Evolutionary conservation across 202 grass and related monocot species (phyloP).

Genomic region (Panicum virgatum): DNA sequence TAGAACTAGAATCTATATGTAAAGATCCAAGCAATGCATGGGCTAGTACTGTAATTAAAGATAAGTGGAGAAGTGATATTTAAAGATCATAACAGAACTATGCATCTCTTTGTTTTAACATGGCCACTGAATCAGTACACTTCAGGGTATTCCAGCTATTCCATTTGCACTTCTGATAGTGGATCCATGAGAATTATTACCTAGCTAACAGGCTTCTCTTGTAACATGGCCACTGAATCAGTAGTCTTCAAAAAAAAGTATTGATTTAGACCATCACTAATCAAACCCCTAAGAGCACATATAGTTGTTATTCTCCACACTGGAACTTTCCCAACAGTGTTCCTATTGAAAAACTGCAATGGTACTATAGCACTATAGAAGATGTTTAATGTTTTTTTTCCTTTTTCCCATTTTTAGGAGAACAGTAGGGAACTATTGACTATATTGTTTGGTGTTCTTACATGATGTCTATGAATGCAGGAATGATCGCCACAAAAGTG

Average conservation of each 20-base stretch:
- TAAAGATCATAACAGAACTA: not conserved
- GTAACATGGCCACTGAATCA: conserved; percentile 17
- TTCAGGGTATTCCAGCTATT: not conserved
- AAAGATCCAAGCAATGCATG: not conserved
- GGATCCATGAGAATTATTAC: not conserved
- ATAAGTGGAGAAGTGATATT: not conserved
- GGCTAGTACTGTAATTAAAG: not conserved
- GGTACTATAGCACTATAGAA: not conserved
- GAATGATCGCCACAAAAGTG: conserved; percentile 75
- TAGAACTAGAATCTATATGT: not conserved
- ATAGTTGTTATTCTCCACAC: conserved; percentile 10
- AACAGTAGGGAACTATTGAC: not conserved
- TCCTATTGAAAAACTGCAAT: conserved; percentile 17
- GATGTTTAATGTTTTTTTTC: not conserved
- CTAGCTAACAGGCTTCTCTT: conserved; percentile 7
- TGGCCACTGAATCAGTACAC: not conserved
- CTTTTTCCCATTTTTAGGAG: not conserved
- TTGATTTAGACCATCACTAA: conserved; percentile 2
- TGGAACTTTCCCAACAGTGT: not conserved
- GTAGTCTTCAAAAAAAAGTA: conserved; percentile 11
- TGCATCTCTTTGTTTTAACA: conserved; percentile 9
- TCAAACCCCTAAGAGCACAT: not conserved
- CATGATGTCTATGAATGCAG: conserved; percentile 44
- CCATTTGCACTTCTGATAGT: not conserved
- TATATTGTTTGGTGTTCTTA: conserved; percentile 25